Percentiles rank a stretch among this genome's conserved stretches.
Conservation (phyloP, 2,329 filamentous ascomycete genomes). For the Fusarium nematophilum region DNA sequence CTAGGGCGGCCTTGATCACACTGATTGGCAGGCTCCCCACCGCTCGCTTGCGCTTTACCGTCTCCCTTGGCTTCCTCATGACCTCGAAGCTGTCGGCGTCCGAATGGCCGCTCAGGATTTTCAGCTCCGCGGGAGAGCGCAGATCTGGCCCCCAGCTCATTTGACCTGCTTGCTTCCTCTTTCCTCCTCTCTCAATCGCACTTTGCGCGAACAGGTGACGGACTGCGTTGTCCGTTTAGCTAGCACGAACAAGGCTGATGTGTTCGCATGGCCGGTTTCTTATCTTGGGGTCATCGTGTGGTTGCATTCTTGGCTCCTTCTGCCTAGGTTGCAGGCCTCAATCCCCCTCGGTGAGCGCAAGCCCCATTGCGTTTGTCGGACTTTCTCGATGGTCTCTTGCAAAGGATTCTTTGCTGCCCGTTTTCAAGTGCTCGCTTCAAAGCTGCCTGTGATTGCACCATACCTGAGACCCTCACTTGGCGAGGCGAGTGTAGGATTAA, state of each 20-base stretch:
- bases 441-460: not conserved
- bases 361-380: not conserved
- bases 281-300: not conserved
- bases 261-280: not conserved
- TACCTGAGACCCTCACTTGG: not conserved
- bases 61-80: constrained; percentile 26
- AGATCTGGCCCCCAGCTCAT: constrained; percentile 28
- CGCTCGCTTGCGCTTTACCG: constrained; percentile 16
- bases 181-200: not conserved
- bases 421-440: not conserved
- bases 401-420: not conserved
- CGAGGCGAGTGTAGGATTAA: not conserved
- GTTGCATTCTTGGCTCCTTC: constrained; percentile 12
- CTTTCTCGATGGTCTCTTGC: not conserved
- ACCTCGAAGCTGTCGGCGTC: constrained; percentile 13
- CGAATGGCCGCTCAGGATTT: constrained; percentile 15
- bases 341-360: constrained; percentile 1
- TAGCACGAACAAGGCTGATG: not conserved
- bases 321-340: constrained; percentile 16
- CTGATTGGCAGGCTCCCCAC: constrained; percentile 16
- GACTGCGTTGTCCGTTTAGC: not conserved
- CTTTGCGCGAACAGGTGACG: not conserved
- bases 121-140: constrained; percentile 16
- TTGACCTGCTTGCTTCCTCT: constrained; percentile 16
- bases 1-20: constrained; percentile 6